Conservation (phyloP, 1,139 yeast species). For the Arxiozyma slooffiae region DNA sequence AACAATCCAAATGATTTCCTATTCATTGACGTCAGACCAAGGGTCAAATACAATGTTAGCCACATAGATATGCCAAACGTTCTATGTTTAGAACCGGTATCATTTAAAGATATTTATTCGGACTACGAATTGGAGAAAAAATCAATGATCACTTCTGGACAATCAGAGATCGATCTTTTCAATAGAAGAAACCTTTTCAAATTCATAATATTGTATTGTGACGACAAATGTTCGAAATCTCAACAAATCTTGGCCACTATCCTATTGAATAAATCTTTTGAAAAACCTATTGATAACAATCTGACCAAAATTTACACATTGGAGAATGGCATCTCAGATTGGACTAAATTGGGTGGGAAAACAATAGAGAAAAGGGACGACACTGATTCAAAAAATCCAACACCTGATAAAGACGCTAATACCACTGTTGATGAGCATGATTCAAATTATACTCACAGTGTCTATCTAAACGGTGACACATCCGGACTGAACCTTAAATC, state of each 20-base stretch:
- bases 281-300: constrained; percentile 17
- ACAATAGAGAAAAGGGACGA: background rate
- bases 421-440: background rate
- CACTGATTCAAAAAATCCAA: background rate
- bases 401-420: background rate
- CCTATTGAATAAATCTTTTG: constrained; percentile 21
- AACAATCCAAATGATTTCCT: constrained; percentile 29
- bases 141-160: too few species aligned
- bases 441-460: constrained; percentile 12
- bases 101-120: too few species aligned
- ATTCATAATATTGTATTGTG: constrained; percentile 54
- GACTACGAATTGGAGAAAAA: too few species aligned
- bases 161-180: too few species aligned
- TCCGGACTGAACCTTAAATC: constrained; percentile 17
- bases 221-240: constrained; percentile 12
- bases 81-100: too few species aligned
- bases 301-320: constrained; percentile 15
- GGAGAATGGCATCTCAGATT: constrained; percentile 19
- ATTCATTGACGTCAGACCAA: constrained; percentile 57
- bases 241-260: constrained; percentile 18
- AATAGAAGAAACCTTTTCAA: constrained; percentile 46
- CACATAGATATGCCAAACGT: too few species aligned
- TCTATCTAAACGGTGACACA: constrained; percentile 20
- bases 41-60: constrained; percentile 46
- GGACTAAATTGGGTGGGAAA: constrained; percentile 13